Base-by-base conservation (phyloP, 2,329 filamentous ascomycete species). In the Neonectria sp. region DNA sequence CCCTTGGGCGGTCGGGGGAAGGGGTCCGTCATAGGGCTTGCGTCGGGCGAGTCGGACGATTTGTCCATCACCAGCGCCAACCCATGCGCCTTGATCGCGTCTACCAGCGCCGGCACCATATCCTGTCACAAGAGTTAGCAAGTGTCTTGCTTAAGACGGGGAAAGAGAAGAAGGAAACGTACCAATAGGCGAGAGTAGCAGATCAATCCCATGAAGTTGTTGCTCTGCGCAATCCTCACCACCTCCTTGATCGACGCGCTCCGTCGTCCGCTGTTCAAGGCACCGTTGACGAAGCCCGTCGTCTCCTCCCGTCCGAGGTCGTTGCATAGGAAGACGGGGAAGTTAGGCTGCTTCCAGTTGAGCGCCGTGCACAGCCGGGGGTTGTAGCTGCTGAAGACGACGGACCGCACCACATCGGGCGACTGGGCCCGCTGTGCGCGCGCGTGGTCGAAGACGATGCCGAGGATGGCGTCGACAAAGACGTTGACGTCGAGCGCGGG, bases 281-380 rank as follows among this genome's bases (percentile, higher is more conserved):
- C 75, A 13, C 80, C 75, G 46, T 79, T 79, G 1, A 80, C 79
- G 15, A 79, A 77, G 7, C 76, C 74, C 65, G 82, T 81, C 25
- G 81, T 78, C 31, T 86, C 86, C 67, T 91, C 88, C 8, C 88
- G 86, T 25, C 94, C 94, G 29, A 98, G 89, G 67, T 98, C 95
- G 79, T 98, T 98, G 83, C 95, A 98, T 53, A 98, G 86, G 74
- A 99, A 93, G 0, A 98, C 94, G 0, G 96, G 96, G 79, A 97
- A 99, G 78, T 98, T 99, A 3, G 96, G 96, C 80, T 99, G 96
- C 81, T 99, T 99, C 96, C 96, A 99, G 82, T 99, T 99, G 75
- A 99, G 83, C 6, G 95, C 95, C 17, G 94, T 97, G 82, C 96
- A 99, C 24, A 98, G 89, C 70, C 92, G 92, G 13, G 93, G 87